Percentiles rank a stretch among this genome's conserved stretches.
Evolutionary conservation across 805 yeast species (phyloP).

Genomic region (Candida peoriensis): DNA sequence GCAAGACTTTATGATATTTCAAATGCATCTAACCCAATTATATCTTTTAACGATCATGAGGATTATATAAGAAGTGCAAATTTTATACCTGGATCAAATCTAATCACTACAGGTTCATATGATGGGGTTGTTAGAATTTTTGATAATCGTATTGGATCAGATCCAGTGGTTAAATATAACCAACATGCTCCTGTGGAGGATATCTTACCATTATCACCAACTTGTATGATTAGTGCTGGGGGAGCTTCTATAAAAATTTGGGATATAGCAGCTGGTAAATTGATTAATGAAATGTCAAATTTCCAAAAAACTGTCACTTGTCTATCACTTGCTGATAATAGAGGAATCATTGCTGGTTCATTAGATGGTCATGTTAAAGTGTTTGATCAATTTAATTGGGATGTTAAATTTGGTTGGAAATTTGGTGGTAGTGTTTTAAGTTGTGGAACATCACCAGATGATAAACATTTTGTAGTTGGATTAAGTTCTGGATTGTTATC

Average conservation of each 20-base stretch:
- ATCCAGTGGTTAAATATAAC: slow-evolving; percentile 58
- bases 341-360: slow-evolving; percentile 88
- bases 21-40: slow-evolving; percentile 66
- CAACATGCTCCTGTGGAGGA: slow-evolving; percentile 85
- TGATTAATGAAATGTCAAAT: slow-evolving; percentile 66
- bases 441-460: slow-evolving; percentile 83
- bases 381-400: slow-evolving; percentile 77
- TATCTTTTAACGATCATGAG: slow-evolving; percentile 66
- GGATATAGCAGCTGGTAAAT: slow-evolving; percentile 82
- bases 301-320: slow-evolving; percentile 94
- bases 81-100: slow-evolving; percentile 74
- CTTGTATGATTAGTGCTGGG: slow-evolving; percentile 68
- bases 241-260: slow-evolving; percentile 83
- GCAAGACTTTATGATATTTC: slow-evolving; percentile 87
- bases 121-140: slow-evolving; percentile 83
- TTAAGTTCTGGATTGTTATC: slow-evolving; percentile 84
- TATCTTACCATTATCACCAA: slow-evolving; percentile 68
- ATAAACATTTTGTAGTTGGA: slow-evolving; percentile 89
- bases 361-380: slow-evolving; percentile 97
- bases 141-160: slow-evolving; percentile 62
- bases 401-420: slow-evolving; percentile 95
- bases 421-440: slow-evolving; percentile 89
- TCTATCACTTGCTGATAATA: slow-evolving; percentile 64
- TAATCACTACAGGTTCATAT: slow-evolving; percentile 90
- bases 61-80: slow-evolving; percentile 85